A percentile compares a stretch with the other conserved stretches of the same genome.
Conservation (phyloP, 2,329 filamentous ascomycete species). For the Bisporella sp. region DNA sequence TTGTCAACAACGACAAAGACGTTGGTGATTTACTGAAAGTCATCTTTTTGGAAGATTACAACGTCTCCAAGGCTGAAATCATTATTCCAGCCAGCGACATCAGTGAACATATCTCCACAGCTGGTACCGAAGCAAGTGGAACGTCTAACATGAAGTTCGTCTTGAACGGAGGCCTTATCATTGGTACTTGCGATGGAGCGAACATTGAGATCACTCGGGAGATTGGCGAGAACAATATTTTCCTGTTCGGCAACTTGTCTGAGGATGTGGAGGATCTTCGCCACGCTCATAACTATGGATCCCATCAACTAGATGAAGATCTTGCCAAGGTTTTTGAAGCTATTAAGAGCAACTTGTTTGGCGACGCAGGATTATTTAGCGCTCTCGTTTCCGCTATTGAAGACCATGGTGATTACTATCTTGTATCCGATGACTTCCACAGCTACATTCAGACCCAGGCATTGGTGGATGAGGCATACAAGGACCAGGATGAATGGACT, state of each 20-base stretch:
- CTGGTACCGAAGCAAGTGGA: constrained; percentile 83
- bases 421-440: constrained; percentile 95
- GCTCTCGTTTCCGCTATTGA: constrained; percentile 78
- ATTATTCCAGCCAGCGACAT: constrained; percentile 92
- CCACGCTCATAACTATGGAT: constrained; percentile 78
- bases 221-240: constrained; percentile 94
- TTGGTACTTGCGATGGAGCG: constrained; percentile 94
- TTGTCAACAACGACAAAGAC: constrained; percentile 88
- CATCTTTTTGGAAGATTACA: constrained; percentile 96
- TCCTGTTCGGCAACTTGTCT: constrained; percentile 92
- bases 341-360: constrained; percentile 77
- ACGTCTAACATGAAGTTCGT: constrained; percentile 99
- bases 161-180: constrained; percentile 92
- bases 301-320: constrained; percentile 68
- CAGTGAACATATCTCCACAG: constrained; percentile 97
- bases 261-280: constrained; percentile 97
- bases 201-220: constrained; percentile 99
- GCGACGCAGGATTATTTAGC: constrained; percentile 70
- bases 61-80: constrained; percentile 98
- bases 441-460: constrained; percentile 88
- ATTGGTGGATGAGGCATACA: constrained; percentile 86
- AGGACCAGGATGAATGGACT: constrained; percentile 87
- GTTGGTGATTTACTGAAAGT: constrained; percentile 95
- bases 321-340: constrained; percentile 76
- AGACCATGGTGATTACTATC: constrained; percentile 94